These are phyloP conservation scores for Catenaria anguillulae DNA, from an alignment of 371 early-diverging fungal genomes.

Conservation along the genomic window DNA sequence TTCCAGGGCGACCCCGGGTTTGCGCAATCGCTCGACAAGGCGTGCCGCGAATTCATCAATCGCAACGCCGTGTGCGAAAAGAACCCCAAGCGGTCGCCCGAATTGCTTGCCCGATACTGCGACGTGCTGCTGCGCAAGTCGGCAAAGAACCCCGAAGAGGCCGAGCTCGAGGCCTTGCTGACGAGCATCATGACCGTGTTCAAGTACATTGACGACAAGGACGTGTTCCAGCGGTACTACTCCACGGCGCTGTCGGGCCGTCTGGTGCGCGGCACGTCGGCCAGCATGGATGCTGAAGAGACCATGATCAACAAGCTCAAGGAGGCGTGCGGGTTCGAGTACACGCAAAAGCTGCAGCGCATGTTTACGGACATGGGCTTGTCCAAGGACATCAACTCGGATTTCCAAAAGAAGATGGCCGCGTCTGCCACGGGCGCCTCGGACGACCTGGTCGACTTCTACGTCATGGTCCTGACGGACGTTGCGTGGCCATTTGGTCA, in stretches of 20 bases:
- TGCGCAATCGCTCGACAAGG: slow-evolving; percentile 78
- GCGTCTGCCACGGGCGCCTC: slow-evolving; percentile 22
- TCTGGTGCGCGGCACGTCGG: slow-evolving; percentile 23
- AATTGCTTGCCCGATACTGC: slow-evolving; percentile 68
- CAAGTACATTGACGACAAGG: slow-evolving; percentile 41
- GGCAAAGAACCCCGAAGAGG: slow-evolving; percentile 63
- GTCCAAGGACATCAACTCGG: slow-evolving; percentile 64
- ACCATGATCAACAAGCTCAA: slow-evolving; percentile 24
- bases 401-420: slow-evolving; percentile 35
- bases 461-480: slow-evolving; percentile 67
- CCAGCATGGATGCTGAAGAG: slow-evolving; percentile 22
- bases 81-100: slow-evolving; percentile 57
- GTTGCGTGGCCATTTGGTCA: slow-evolving; percentile 82
- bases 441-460: slow-evolving; percentile 45
- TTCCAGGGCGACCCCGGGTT: slow-evolving; percentile 79
- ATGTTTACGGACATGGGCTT: slow-evolving; percentile 86
- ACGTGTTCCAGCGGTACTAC: slow-evolving; percentile 44
- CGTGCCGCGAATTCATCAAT: slow-evolving; percentile 84
- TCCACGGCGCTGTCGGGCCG: slow-evolving; percentile 32
- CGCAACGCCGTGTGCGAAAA: slow-evolving; percentile 63
- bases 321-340: slow-evolving; percentile 84
- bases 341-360: slow-evolving; percentile 71
- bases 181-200: slow-evolving; percentile 49
- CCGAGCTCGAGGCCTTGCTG: slow-evolving; percentile 67
- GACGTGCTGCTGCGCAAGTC: slow-evolving; percentile 74